phyloP scores from a whole-genome alignment of 176 grass and related monocot genomes.

The Musa troglodytarum region DNA sequence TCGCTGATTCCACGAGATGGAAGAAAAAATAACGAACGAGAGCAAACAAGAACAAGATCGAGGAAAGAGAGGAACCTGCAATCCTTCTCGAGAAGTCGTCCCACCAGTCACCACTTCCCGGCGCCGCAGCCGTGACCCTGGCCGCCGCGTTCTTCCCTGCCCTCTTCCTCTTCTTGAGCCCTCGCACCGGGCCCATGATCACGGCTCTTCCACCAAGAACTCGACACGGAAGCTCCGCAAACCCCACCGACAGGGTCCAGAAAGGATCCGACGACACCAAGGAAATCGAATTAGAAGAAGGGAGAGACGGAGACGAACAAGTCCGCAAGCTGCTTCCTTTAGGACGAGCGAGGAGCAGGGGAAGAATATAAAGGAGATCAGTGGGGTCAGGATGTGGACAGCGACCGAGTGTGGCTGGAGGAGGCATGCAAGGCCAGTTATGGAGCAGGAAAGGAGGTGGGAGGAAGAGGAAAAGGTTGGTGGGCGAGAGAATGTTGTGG shows the following conservation, averaged over 20 bases:
- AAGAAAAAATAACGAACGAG: not conserved
- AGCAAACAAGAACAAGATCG: not conserved
- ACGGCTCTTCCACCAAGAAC: not conserved
- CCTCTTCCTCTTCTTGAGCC: constrained; percentile 7
- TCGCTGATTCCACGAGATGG: not conserved
- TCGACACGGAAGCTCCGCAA: not conserved
- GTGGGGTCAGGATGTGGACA: not conserved
- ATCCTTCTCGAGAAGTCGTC: constrained; percentile 2
- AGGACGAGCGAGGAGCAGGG: not conserved
- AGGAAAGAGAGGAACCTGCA: not conserved
- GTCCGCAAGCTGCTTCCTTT: not conserved
- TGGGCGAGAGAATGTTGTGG: not conserved
- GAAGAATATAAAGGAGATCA: not conserved
- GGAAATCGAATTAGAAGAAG: not conserved
- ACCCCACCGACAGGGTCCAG: not conserved
- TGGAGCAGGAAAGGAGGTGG: not conserved
- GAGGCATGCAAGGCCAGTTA: not conserved
- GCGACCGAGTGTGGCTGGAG: not conserved
- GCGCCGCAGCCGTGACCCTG: not conserved
- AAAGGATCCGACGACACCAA: not conserved
- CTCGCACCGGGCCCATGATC: not conserved
- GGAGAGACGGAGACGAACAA: not conserved
- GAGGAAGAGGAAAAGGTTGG: not conserved
- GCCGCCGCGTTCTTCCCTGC: not conserved
- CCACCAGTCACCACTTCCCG: constrained; percentile 2